These are phyloP conservation scores for Micractinium sp. DNA, from an alignment of 139 green algal species.

Conservation along the genomic window DNA sequence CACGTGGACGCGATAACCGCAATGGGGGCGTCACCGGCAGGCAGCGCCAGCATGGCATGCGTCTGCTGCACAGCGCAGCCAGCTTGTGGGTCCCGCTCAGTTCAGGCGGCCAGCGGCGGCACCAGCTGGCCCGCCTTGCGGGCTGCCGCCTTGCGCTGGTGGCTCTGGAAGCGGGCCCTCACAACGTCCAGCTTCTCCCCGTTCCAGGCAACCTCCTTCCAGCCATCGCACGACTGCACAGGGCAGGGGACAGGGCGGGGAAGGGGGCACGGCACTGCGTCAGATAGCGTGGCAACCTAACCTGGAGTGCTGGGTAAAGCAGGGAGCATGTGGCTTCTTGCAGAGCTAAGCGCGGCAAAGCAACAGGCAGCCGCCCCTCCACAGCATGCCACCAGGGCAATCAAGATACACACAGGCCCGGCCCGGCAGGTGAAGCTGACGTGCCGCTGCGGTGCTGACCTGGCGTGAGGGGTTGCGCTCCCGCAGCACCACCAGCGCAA, in stretches of 20 bases:
- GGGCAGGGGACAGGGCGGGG: neutral
- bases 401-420: no score
- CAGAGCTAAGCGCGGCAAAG: no score
- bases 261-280: neutral
- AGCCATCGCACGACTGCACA: constrained; percentile 37
- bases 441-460: neutral
- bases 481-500: constrained; percentile 70
- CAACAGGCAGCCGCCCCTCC: no score
- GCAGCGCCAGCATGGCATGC: no score
- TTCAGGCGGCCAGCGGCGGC: neutral
- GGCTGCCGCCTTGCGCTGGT: constrained; percentile 7
- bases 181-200: constrained; percentile 61
- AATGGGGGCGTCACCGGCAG: no score
- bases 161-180: constrained; percentile 25
- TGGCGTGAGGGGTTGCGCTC: constrained; percentile 65
- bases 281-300: neutral
- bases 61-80: no score
- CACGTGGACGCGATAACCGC: no score
- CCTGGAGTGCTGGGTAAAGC: no score
- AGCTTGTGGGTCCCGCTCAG: no score
- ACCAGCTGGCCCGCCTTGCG: neutral
- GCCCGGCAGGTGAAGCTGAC: no score
- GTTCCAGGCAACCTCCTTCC: constrained; percentile 68
- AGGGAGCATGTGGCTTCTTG: no score
- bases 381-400: no score